Conservation (phyloP, 805 yeast species). For the Saccharomycopsis babjevae region DNA sequence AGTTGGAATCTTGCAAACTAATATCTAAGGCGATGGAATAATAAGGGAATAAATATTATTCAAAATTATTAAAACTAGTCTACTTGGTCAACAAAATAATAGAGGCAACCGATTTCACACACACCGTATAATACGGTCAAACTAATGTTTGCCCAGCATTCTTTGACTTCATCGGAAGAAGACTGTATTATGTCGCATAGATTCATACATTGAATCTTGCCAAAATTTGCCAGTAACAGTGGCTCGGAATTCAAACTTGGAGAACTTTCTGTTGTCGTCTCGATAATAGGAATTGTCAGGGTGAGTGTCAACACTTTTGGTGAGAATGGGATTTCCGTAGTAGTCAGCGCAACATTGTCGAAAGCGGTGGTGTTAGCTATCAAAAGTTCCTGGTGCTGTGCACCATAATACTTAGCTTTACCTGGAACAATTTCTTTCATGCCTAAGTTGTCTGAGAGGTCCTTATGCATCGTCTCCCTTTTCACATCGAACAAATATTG, state of each 20-base stretch:
- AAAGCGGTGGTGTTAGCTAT: too few species aligned
- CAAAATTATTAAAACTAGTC: too few species aligned
- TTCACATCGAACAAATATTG: constrained; percentile 9
- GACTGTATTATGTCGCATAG: constrained; percentile 6
- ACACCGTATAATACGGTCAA: constrained; percentile 15
- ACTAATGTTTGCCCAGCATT: constrained; percentile 10
- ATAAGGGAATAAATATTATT: too few species aligned
- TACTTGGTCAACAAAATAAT: constrained; percentile 1
- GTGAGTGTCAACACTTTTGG: not conserved
- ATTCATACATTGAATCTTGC: constrained; percentile 9
- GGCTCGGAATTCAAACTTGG: not conserved
- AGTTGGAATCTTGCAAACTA: not conserved
- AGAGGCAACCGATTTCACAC: constrained; percentile 13
- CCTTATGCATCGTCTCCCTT: not conserved
- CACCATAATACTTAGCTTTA: not conserved
- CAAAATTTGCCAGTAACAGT: constrained; percentile 3
- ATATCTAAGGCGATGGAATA: too few species aligned
- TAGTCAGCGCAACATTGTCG: not conserved
- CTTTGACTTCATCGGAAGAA: constrained; percentile 8
- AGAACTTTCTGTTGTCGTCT: not conserved
- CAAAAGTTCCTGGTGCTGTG: too few species aligned
- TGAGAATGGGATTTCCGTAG: not conserved
- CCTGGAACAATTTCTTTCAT: not conserved
- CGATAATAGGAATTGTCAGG: not conserved
- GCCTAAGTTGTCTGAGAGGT: not conserved